Conservation (phyloP, 1,284 basidiomycete species). For the Mycosarcoma mackinlayi region DNA sequence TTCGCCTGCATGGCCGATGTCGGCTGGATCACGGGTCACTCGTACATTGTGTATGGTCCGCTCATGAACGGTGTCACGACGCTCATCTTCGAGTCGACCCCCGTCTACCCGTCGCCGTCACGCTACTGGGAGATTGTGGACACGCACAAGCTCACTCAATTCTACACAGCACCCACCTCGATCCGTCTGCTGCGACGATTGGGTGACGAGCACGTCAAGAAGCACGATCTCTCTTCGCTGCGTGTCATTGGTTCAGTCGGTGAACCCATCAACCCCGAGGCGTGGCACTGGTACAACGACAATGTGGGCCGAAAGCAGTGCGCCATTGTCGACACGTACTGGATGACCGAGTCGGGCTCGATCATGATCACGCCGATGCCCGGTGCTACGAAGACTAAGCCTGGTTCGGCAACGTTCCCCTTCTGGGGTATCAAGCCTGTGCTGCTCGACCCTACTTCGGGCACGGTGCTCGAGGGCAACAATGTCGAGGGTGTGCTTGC, state of each 20-base stretch:
- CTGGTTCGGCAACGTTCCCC: constrained; percentile 93
- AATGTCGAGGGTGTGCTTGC: constrained; percentile 91
- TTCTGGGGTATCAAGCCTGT: constrained; percentile 95
- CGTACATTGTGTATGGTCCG: constrained; percentile 97
- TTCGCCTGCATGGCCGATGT: constrained; percentile 99
- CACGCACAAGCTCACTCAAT: constrained; percentile 85
- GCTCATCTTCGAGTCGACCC: constrained; percentile 95
- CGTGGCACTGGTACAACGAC: constrained; percentile 99
- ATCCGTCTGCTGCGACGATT: constrained; percentile 90
- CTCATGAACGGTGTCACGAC: constrained; percentile 90
- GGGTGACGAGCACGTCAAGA: constrained; percentile 86
- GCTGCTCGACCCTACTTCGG: constrained; percentile 85
- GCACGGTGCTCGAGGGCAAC: constrained; percentile 81
- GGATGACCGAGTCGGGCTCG: constrained; percentile 95
- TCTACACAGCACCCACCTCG: constrained; percentile 69
- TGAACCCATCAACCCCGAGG: constrained; percentile 99
- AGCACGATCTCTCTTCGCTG: constrained; percentile 83
- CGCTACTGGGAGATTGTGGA: constrained; percentile 97
- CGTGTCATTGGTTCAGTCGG: constrained; percentile 93
- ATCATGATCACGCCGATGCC: constrained; percentile 96
- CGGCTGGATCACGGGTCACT: constrained; percentile 99
- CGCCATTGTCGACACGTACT: constrained; percentile 83
- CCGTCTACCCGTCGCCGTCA: constrained; percentile 93
- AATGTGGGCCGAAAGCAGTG: constrained; percentile 88
- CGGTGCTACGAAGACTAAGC: constrained; percentile 93